phyloP scores from a whole-genome alignment of 352 stramenopile genomes.

The Pythium coloratum region DNA sequence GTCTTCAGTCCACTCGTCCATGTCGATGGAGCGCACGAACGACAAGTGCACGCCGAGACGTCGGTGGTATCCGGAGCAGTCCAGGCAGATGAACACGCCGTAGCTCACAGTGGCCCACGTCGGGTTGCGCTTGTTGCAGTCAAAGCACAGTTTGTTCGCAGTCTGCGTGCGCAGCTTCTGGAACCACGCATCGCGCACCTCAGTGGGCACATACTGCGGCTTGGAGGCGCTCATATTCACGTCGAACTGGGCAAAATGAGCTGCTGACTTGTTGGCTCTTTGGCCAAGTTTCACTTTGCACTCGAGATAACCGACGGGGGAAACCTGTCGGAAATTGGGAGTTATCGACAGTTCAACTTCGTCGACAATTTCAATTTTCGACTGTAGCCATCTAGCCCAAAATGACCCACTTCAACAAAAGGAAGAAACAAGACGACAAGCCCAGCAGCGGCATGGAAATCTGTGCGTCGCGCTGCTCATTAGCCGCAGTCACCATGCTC shows the following conservation, averaged over 20 bases:
- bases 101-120: conserved; percentile 95
- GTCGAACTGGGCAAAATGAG: not conserved
- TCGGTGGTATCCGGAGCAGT: conserved; percentile 94
- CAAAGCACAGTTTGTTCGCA: conserved; percentile 93
- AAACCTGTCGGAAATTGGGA: conserved; percentile 2
- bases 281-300: not conserved
- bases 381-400: conserved; percentile 3
- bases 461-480: not conserved
- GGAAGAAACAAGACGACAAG: too few species aligned
- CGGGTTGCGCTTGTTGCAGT: conserved; percentile 95
- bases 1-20: conserved; percentile 96
- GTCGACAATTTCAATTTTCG: not conserved
- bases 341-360: conserved; percentile 19
- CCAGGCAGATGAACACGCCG: conserved; percentile 96
- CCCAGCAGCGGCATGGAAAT: too few species aligned
- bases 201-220: conserved; percentile 69
- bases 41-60: conserved; percentile 92
- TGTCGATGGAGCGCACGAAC: conserved; percentile 95
- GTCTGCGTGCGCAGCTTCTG: conserved; percentile 73
- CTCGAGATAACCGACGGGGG: conserved; percentile 7
- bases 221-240: conserved; percentile 35
- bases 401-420: too few species aligned
- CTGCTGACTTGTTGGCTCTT: not conserved
- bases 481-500: not conserved
- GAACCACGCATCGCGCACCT: conserved; percentile 84